Conservation (phyloP, 2,329 filamentous ascomycete species). For the Byssothecium circinans region DNA sequence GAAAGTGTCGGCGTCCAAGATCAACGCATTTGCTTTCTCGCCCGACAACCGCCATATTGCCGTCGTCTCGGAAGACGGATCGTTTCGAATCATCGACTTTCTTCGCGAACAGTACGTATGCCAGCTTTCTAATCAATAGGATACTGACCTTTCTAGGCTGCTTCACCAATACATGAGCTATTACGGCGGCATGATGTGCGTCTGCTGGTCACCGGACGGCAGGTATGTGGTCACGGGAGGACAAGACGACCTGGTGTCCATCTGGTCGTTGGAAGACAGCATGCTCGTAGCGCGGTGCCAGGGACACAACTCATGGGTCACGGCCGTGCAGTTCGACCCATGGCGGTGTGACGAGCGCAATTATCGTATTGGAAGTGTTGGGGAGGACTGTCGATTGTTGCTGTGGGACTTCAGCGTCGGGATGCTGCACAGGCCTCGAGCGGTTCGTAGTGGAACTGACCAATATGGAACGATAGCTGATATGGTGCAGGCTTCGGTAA, state of each 20-base stretch:
- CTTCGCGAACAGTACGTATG: slow-evolving; percentile 75
- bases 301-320: slow-evolving; percentile 95
- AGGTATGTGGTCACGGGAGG: slow-evolving; percentile 95
- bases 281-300: slow-evolving; percentile 88
- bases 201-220: slow-evolving; percentile 96
- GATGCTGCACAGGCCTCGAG: slow-evolving; percentile 91
- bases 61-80: slow-evolving; percentile 88
- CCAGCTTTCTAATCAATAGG: slow-evolving; percentile 28
- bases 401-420: slow-evolving; percentile 98
- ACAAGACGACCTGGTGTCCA: slow-evolving; percentile 93
- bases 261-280: slow-evolving; percentile 86
- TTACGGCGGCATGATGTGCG: slow-evolving; percentile 89
- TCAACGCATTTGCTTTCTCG: slow-evolving; percentile 90
- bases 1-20: slow-evolving; percentile 87
- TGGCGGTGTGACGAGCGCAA: slow-evolving; percentile 96
- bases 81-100: slow-evolving; percentile 87
- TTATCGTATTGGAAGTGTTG: slow-evolving; percentile 94
- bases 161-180: slow-evolving; percentile 86
- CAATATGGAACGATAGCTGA: slow-evolving; percentile 10
- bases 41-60: slow-evolving; percentile 86
- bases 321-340: slow-evolving; percentile 88
- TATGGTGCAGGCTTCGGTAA: slow-evolving; percentile 52
- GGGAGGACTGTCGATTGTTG: slow-evolving; percentile 86
- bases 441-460: slow-evolving; percentile 56
- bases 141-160: slow-evolving; percentile 57